phyloP scores from a whole-genome alignment of 495 filamentous ascomycete genomes.

The Trichocladium antarcticum region DNA sequence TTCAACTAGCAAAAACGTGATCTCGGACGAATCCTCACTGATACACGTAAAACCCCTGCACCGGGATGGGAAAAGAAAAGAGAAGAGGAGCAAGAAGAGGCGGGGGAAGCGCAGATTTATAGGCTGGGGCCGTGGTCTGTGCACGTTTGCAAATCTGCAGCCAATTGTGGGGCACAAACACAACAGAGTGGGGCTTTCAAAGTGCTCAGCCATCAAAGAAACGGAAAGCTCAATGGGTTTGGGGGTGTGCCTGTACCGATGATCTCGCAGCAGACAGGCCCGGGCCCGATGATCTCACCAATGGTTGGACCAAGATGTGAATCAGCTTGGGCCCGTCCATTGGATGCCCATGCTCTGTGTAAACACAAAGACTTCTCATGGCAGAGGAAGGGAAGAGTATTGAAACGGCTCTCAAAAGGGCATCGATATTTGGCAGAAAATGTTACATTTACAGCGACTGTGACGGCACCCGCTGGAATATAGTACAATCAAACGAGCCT shows the following conservation, averaged over 20 bases:
- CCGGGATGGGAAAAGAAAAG: conserved; percentile 26
- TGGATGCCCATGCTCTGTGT: too few species aligned
- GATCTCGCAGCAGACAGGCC: background rate
- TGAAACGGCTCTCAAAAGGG: too few species aligned
- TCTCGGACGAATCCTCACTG: conserved; percentile 48
- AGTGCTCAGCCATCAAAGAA: too few species aligned
- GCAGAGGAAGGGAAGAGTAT: too few species aligned
- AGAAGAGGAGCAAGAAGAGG: conserved; percentile 10
- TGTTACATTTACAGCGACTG: background rate
- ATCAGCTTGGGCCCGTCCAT: too few species aligned
- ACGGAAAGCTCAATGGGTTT: background rate
- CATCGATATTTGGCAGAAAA: too few species aligned
- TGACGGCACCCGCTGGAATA: background rate
- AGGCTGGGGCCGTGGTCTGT: conserved; percentile 12
- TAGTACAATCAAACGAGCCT: conserved; percentile 2
- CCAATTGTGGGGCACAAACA: too few species aligned
- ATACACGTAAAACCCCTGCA: conserved; percentile 40
- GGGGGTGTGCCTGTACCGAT: background rate
- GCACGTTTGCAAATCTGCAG: conserved; percentile 15
- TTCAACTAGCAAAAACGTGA: conserved; percentile 49
- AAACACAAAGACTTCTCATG: too few species aligned
- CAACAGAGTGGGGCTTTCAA: background rate
- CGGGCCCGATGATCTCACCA: background rate
- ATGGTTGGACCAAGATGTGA: too few species aligned
- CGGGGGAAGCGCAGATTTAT: conserved; percentile 5